Percentiles rank a stretch among this genome's conserved stretches.
These are phyloP conservation scores for Parathielavia hyrcaniae DNA, from an alignment of 495 filamentous ascomycete species.

Conservation along the genomic window DNA sequence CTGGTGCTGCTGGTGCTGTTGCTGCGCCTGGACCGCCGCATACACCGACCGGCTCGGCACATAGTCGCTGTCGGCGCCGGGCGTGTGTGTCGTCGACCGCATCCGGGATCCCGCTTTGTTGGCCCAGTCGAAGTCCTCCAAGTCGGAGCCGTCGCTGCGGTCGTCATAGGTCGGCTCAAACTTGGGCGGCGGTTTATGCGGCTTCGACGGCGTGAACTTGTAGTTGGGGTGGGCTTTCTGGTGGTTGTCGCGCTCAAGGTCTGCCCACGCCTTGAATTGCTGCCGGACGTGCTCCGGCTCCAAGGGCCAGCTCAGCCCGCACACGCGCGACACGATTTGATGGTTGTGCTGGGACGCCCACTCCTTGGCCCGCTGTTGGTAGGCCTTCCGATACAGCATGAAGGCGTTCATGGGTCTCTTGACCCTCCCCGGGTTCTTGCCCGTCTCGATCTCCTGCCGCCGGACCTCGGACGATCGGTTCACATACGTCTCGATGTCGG, in stretches of 20 bases:
- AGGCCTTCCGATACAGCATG: slow-evolving; percentile 96
- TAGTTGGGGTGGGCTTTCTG: slow-evolving; percentile 82
- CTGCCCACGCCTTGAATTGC: slow-evolving; percentile 77
- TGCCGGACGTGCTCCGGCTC: slow-evolving; percentile 65
- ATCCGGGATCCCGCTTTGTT: slow-evolving; percentile 24
- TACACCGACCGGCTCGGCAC: slow-evolving; percentile 30
- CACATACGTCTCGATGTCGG: slow-evolving; percentile 79
- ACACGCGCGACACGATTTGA: slow-evolving; percentile 80
- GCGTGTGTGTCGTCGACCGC: slow-evolving; percentile 29
- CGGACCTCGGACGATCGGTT: slow-evolving; percentile 62
- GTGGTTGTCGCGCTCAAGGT: slow-evolving; percentile 79
- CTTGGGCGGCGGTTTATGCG: slow-evolving; percentile 44
- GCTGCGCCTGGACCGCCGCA: slow-evolving; percentile 18
- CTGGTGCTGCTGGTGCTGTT: slow-evolving; percentile 9
- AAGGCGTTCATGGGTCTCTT: slow-evolving; percentile 97
- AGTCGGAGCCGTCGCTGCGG: slow-evolving; percentile 34
- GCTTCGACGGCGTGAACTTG: slow-evolving; percentile 87
- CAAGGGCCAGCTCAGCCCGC: slow-evolving; percentile 78
- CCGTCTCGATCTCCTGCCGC: slow-evolving; percentile 56
- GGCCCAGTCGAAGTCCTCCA: slow-evolving; percentile 37
- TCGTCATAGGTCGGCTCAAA: slow-evolving; percentile 32
- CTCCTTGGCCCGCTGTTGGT: slow-evolving; percentile 75
- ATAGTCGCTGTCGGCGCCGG: slow-evolving; percentile 34
- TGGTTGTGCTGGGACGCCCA: slow-evolving; percentile 88
- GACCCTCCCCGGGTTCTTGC: slow-evolving; percentile 68